Conservation (phyloP, 768 basidiomycete species). For the Lyophyllum semitale region DNA sequence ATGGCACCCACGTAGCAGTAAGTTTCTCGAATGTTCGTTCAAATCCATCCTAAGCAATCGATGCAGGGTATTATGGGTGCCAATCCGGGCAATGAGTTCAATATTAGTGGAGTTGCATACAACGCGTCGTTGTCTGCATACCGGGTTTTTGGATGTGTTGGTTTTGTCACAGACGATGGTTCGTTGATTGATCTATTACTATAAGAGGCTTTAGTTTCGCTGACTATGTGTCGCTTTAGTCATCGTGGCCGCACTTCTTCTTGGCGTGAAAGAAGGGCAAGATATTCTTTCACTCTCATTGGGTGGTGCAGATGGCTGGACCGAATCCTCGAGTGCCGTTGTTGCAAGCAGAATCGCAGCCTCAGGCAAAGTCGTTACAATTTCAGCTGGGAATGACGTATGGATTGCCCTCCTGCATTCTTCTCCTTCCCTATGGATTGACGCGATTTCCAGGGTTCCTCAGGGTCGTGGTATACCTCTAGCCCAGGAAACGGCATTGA, state of each 20-base stretch:
- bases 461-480: conserved; percentile 64
- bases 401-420: conserved; percentile 1
- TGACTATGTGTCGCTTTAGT: conserved; percentile 20
- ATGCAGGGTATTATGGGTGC: conserved; percentile 61
- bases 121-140: conserved; percentile 55
- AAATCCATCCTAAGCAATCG: conserved; percentile 21
- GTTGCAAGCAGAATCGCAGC: conserved; percentile 60
- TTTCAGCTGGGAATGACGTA: conserved; percentile 60
- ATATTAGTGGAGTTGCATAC: conserved; percentile 72
- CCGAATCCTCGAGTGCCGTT: conserved; percentile 52
- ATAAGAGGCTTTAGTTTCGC: neutral
- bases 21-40: conserved; percentile 4
- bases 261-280: conserved; percentile 50
- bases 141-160: conserved; percentile 63
- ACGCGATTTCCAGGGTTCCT: conserved; percentile 36
- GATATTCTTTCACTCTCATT: conserved; percentile 71
- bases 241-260: conserved; percentile 51
- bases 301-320: conserved; percentile 67
- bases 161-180: conserved; percentile 55
- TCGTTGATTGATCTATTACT: conserved; percentile 10
- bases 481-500: conserved; percentile 53
- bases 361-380: conserved; percentile 61
- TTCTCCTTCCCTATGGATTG: neutral
- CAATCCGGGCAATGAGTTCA: conserved; percentile 58
- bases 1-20: conserved; percentile 60